Base-by-base conservation (phyloP, 2,329 filamentous ascomycete species). In the Arthrobotrys megalospora region DNA sequence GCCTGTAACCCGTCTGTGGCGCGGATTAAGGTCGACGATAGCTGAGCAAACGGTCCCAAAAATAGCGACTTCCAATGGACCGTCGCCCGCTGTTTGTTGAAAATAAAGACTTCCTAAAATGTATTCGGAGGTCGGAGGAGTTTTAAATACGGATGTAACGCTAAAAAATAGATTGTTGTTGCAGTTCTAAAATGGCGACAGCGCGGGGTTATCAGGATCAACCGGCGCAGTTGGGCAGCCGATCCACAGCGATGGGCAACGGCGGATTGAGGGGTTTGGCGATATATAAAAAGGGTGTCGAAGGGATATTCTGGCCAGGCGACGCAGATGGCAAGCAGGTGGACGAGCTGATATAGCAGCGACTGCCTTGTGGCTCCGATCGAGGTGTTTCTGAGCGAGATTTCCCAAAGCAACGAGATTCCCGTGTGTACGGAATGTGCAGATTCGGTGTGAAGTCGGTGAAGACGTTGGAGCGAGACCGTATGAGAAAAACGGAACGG, bases 401-500 rank as follows among this genome's bases (percentile, higher is more conserved):
- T 48, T 48, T 10, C 19, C n/a, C 41, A 45, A 12, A 24, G 19
- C 45, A 21, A 24, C 45, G 45, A 48, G 52, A 24, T 24, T 19
- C 47, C 24, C 24, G 24, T 28, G 24, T 28, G 24, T 28, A 28
- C 24, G 24, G 24, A 28, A 28, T 28, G 24, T 28, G 24, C 24
- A 28, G 24, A 28, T 28, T 28, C 24, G 41, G 41, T 45, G 41
- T 3, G n/a, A 45, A 45, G 41, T 14, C 41, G 12, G 41, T 45
- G n/a, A 16, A 16, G n/a, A 16, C n/a, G 41, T 14, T 45, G n/a
- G 14, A 45, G 12, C 41, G 12, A 21, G 55, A 7, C 1, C 16
- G 3, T n/a, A 60, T 24, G 55, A 60, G 55, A 43, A 28, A 21
- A 58, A 55, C 6, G 41, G 12, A 48, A n/a, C 8, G 16, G 52